Conservation (phyloP, 176 grass and related monocot species). For the Oropetium thomaeum region DNA sequence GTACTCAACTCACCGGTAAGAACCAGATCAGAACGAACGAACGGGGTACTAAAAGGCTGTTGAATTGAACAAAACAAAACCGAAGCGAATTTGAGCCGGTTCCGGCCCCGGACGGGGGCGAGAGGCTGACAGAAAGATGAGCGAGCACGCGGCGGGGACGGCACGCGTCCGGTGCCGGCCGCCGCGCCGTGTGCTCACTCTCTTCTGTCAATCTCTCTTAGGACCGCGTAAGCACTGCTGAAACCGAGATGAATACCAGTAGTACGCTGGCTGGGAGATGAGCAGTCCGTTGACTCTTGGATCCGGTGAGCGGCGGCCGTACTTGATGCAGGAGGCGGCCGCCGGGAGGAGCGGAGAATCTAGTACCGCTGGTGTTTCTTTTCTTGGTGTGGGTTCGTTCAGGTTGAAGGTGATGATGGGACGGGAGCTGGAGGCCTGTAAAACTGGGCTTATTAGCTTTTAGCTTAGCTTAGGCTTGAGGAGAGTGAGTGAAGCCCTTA, state of each 20-base stretch:
- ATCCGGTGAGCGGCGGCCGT: constrained; percentile 20
- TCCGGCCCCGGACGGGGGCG: background rate
- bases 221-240: background rate
- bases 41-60: background rate
- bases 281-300: background rate
- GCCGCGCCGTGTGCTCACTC: constrained; percentile 49
- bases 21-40: background rate
- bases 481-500: background rate
- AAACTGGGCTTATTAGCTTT: too few species aligned
- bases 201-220: constrained; percentile 46
- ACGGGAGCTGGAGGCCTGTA: background rate
- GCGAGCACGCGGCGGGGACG: constrained; percentile 39
- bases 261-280: background rate
- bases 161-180: constrained; percentile 5
- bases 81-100: background rate
- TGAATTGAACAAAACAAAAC: background rate
- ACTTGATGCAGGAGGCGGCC: background rate
- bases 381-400: background rate
- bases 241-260: background rate
- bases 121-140: constrained; percentile 54
- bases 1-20: background rate
- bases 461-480: background rate
- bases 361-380: background rate
- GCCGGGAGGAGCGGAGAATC: background rate
- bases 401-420: background rate